Conservation (phyloP, 805 yeast genomes). For the Ogataea wickerhamii region DNA sequence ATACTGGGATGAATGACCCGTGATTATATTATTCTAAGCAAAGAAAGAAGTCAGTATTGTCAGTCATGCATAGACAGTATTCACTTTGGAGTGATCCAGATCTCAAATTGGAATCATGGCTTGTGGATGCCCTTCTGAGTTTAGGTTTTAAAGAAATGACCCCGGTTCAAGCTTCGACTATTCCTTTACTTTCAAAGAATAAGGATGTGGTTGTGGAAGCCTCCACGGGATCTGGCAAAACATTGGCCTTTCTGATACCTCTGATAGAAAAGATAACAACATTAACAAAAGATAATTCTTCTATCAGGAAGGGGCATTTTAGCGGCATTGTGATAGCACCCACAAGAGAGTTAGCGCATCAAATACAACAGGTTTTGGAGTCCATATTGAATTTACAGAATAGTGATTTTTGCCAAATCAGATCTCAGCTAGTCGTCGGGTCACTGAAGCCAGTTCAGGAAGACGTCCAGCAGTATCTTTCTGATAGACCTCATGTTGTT, state of each 20-base stretch:
- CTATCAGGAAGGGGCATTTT: constrained; percentile 59
- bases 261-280: constrained; percentile 61
- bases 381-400: constrained; percentile 57
- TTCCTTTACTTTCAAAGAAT: constrained; percentile 77
- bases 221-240: constrained; percentile 98
- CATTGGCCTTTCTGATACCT: constrained; percentile 86
- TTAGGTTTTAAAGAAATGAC: constrained; percentile 83
- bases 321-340: constrained; percentile 74
- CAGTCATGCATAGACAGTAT: too few species aligned
- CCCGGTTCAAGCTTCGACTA: constrained; percentile 94
- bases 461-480: constrained; percentile 59
- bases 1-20: too few species aligned
- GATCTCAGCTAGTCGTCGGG: constrained; percentile 63
- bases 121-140: constrained; percentile 64
- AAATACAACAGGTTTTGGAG: constrained; percentile 65
- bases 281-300: constrained; percentile 23
- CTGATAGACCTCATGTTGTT: constrained; percentile 63
- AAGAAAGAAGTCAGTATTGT: too few species aligned
- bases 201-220: constrained; percentile 97
- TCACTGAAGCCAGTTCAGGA: constrained; percentile 61
- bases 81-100: constrained; percentile 53
- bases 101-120: constrained; percentile 62
- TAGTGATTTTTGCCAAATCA: constrained; percentile 37
- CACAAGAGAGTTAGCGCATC: constrained; percentile 60
- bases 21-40: too few species aligned